These are phyloP conservation scores for Wallacemonas sp. DNA, from an alignment of 208 protist species.

Conservation along the genomic window DNA sequence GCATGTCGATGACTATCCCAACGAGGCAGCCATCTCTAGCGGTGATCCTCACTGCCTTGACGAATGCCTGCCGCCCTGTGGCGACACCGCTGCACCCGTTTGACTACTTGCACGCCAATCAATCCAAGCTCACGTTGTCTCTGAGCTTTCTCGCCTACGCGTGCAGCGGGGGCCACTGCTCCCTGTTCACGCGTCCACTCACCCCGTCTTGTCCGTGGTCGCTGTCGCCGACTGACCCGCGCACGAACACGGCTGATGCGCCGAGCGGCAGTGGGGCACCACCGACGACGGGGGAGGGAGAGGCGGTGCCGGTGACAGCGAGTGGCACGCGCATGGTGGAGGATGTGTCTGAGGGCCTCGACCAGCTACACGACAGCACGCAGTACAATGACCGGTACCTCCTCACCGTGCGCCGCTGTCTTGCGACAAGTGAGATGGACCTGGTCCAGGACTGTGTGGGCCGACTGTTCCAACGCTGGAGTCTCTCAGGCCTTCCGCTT, in stretches of 20 bases:
- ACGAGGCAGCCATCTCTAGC: slow-evolving; percentile 4
- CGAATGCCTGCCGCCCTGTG: slow-evolving; percentile 38
- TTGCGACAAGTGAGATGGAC: slow-evolving; percentile 62
- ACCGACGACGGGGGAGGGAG: background rate
- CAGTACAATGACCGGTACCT: slow-evolving; percentile 73
- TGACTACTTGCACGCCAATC: slow-evolving; percentile 66
- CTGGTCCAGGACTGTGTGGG: slow-evolving; percentile 70
- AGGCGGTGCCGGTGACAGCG: background rate
- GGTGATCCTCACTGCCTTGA: slow-evolving; percentile 22
- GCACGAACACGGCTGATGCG: too few relatives aligned
- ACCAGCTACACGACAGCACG: slow-evolving; percentile 49
- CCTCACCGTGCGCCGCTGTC: slow-evolving; percentile 52
- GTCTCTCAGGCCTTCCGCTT: slow-evolving; percentile 50
- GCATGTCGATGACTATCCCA: background rate
- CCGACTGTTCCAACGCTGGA: slow-evolving; percentile 52
- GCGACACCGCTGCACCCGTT: slow-evolving; percentile 58
- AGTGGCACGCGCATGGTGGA: slow-evolving; percentile 68
- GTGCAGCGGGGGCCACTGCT: slow-evolving; percentile 83
- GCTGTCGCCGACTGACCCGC: too few relatives aligned
- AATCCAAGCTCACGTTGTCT: slow-evolving; percentile 51
- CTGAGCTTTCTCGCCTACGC: slow-evolving; percentile 63
- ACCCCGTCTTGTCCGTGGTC: too few relatives aligned
- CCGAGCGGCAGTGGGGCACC: background rate
- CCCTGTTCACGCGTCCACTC: slow-evolving; percentile 46
- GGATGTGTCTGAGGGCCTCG: slow-evolving; percentile 68